phyloP scores from a whole-genome alignment of 192 early-diverging fungal species.

The Chytriomyces sp. region DNA sequence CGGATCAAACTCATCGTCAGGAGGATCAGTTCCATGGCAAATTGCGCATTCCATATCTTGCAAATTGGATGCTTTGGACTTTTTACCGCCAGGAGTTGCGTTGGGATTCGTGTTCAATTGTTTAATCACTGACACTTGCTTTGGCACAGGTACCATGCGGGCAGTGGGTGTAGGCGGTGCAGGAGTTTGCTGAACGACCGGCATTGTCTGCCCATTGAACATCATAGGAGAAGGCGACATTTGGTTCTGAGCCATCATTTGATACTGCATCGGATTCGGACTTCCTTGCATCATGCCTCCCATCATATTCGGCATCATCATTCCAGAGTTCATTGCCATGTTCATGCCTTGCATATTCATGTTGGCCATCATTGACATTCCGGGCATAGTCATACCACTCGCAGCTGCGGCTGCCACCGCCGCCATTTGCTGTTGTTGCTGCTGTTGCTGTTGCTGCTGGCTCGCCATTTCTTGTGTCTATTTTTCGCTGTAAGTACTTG shows the following conservation, averaged over 20 bases:
- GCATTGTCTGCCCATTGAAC: background rate
- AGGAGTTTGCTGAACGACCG: background rate
- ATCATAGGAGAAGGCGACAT: background rate
- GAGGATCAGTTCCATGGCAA: slow-evolving; percentile 22
- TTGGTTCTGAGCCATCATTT: slow-evolving; percentile 4
- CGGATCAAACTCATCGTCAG: slow-evolving; percentile 20
- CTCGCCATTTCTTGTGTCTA: slow-evolving; percentile 13
- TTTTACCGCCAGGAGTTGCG: background rate
- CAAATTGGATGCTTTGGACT: slow-evolving; percentile 7
- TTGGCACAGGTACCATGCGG: background rate
- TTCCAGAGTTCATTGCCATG: slow-evolving; percentile 4
- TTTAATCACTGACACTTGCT: background rate
- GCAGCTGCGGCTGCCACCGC: background rate
- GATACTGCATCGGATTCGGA: background rate
- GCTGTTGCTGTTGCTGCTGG: slow-evolving; percentile 14
- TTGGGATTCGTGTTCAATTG: background rate
- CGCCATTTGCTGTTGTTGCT: background rate
- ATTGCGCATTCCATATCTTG: slow-evolving; percentile 33
- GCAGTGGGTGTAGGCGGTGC: background rate
- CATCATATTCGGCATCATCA: slow-evolving; percentile 16
- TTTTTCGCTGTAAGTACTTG: no score
- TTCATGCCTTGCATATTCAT: slow-evolving; percentile 4
- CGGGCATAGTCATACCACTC: slow-evolving; percentile 4
- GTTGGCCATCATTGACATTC: slow-evolving; percentile 20
- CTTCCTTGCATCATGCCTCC: background rate